Percentiles rank a stretch among this genome's conserved stretches.
Evolutionary conservation across 345 rosid species (phyloP).

Genomic region (Brassica carinata): DNA sequence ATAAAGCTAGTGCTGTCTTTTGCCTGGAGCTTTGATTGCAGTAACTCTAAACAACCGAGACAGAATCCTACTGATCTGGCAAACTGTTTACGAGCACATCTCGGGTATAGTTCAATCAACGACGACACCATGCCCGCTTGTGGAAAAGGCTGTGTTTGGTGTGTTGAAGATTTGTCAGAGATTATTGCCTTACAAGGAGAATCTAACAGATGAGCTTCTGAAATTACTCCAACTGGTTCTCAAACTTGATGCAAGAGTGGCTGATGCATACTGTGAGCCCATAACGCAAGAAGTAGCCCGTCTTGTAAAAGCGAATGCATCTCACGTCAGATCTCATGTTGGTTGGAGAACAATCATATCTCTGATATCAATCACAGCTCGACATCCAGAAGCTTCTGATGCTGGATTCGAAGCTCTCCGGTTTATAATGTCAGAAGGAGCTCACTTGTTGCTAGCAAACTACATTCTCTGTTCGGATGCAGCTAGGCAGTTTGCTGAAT

Average conservation of each 20-base stretch:
- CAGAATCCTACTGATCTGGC: constrained; percentile 72
- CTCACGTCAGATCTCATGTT: constrained; percentile 60
- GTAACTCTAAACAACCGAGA: constrained; percentile 72
- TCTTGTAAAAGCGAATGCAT: constrained; percentile 72
- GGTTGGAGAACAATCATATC: constrained; percentile 79
- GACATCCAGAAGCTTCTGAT: constrained; percentile 81
- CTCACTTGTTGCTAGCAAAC: constrained; percentile 63
- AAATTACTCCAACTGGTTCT: constrained; percentile 70
- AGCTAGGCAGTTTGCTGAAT: constrained; percentile 81
- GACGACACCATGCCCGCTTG: constrained; percentile 57
- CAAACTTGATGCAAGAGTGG: constrained; percentile 78
- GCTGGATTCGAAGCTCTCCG: constrained; percentile 63
- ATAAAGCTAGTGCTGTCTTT: constrained; percentile 59
- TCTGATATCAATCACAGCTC: constrained; percentile 66
- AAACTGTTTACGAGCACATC: constrained; percentile 61
- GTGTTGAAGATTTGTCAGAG: constrained; percentile 72
- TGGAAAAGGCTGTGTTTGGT: constrained; percentile 78
- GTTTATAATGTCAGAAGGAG: constrained; percentile 70
- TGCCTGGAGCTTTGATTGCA: constrained; percentile 72
- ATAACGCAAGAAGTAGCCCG: constrained; percentile 73
- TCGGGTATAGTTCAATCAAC: constrained; percentile 64
- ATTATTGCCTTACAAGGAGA: constrained; percentile 75
- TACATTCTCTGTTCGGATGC: constrained; percentile 68
- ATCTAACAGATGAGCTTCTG: constrained; percentile 68
- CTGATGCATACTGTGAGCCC: constrained; percentile 76